Conservation (phyloP, 495 filamentous ascomycete species). For the Tetracladium marchalianum region DNA sequence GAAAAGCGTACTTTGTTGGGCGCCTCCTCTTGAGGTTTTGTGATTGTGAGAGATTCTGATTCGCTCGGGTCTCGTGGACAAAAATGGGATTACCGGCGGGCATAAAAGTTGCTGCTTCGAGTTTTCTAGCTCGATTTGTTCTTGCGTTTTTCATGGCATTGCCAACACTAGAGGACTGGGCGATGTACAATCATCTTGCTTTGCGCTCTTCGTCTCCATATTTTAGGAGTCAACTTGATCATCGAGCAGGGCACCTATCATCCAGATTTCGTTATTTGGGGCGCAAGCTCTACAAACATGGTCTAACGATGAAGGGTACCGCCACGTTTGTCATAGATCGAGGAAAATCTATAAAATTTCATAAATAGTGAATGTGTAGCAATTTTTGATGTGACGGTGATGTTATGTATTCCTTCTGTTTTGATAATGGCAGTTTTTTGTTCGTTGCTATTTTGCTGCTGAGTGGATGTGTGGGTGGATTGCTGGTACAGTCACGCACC, state of each 20-base stretch:
- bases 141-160: slow-evolving; percentile 15
- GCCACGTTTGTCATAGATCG: slow-evolving; percentile 16
- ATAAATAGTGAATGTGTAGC: background rate
- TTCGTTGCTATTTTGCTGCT: background rate
- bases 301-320: slow-evolving; percentile 2
- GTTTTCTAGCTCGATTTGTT: slow-evolving; percentile 12
- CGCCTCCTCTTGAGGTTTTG: slow-evolving; percentile 15
- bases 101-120: slow-evolving; percentile 22
- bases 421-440: background rate
- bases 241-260: slow-evolving; percentile 8
- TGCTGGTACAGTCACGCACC: background rate
- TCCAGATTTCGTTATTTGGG: slow-evolving; percentile 7
- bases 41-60: slow-evolving; percentile 22
- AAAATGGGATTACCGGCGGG: slow-evolving; percentile 14
- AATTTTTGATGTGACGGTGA: background rate
- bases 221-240: slow-evolving; percentile 17
- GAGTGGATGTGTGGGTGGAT: no score
- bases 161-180: slow-evolving; percentile 19
- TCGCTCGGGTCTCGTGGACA: slow-evolving; percentile 19
- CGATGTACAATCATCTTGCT: slow-evolving; percentile 12
- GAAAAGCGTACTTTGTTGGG: slow-evolving; percentile 8
- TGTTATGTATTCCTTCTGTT: background rate
- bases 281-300: slow-evolving; percentile 7
- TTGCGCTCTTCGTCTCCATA: slow-evolving; percentile 15
- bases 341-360: slow-evolving; percentile 11